Evolutionary conservation across 1,284 basidiomycete species (phyloP), one percentile per base, ranked within the genome.

Genomic region (Leccinum brunneo-olivaceum): DNA sequence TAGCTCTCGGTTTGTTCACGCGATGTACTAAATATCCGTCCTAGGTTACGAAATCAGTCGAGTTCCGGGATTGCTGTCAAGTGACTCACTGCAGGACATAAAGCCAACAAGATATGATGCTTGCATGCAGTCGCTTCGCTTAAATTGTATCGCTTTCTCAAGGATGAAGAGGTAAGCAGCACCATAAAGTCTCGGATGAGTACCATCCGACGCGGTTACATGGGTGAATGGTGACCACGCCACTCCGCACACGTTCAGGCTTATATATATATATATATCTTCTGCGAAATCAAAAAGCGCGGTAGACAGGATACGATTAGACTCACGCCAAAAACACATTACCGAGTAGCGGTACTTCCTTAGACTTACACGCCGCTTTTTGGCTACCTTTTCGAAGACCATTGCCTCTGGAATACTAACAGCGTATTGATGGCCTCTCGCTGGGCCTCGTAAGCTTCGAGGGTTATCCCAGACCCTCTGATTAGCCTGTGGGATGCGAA

Each of bases 151-250:
- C 85, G 76, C 29, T 68, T n/a, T 72, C 58, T 90, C 76, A 27
- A 90, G 76, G 40, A 90, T 73, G 55, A 8, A 39, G 43, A 6
- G 27, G 24, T 47, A 34, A 54, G 45, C 15, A 43, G 34, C n/a
- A n/a, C 33, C 20, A 38, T 10, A 34, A 23, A 5, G 15, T 36
- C 6, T 33, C n/a, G 1, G 14, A 19, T 36, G 11, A 37, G 3
- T 19, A 21, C 34, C 15, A 6, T 41, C 63, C 79, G 57, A 84
- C 82, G 87, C 72, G 14, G 81, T 76, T 34, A 90, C 76, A 56
- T 90, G 85, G 11, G 77, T 77, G 57, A 88, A 89, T 1, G 86
- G 87, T 12, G 76, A 69, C 86, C 86, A 90, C 29, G 87, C 79
- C 48, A 76, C 69, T n/a, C 86, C 86, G 46, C 81, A 88, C 6